Base-by-base conservation (phyloP, 306 rosid genomes). In the Corylus avellana region DNA sequence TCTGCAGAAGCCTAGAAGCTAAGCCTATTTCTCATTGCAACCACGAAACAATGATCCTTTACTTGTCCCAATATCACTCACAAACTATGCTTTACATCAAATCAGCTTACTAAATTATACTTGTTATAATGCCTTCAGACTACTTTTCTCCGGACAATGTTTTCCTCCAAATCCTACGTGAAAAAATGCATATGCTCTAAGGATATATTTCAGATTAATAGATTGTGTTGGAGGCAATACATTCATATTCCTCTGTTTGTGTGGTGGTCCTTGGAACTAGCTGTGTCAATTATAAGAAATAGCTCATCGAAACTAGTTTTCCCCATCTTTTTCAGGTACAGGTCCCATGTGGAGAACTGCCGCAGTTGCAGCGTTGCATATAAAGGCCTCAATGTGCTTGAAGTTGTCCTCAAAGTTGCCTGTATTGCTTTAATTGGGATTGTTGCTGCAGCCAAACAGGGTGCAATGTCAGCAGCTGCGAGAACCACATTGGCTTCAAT, bases 291-390 rank as follows among this genome's bases (percentile, higher is more conserved):
- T 27, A 7, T 42, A 16, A 64, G 35, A 48, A 29, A 59, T 6
- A 37, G 63, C 49, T 76, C 20, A 39, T 29, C 3, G 20, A 11
- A 48, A 66, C 14, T 5, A 61, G 27, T 11, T 55, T 49, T 11
- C 58, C 13, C 27, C 3, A 73, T 42, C 14, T 25, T 77, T 70
- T 44, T 63, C 91, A 92, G 98, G 89, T 95, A 95, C 75, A 76
- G 93, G 94, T 81, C 89, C 22, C 98, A 95, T 73, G 97, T 91
- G 81, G 92, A 90, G 77, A 92, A 91, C 70, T 95, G 98, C 84
- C 50, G 77, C 72, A 95, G 98, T 78, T 95, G 98, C 89, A 90
- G 51, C 74, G 70, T 74, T n/a, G 98, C 94, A 10, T 76, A 95
- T 39, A 93, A 93, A 84, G 87, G 90, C 74, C 90, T 95, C 13